Conservation (phyloP, 1,284 basidiomycete genomes). For the Austroboletus rostrupii region DNA sequence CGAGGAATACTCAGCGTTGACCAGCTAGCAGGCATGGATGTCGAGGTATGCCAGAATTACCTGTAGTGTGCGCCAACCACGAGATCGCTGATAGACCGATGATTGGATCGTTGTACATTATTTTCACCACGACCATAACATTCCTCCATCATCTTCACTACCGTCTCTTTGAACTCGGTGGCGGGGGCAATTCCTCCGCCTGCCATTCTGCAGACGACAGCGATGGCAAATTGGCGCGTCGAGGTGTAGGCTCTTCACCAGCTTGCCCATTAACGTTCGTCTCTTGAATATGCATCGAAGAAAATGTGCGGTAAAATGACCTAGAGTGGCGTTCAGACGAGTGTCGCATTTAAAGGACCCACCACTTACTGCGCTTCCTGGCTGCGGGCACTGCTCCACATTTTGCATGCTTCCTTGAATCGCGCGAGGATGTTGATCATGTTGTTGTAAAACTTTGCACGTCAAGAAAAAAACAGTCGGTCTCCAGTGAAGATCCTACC, state of each 20-base stretch:
- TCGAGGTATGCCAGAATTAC: no score
- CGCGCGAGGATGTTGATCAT: constrained; percentile 66
- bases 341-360: background rate
- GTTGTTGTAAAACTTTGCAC: constrained; percentile 78
- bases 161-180: constrained; percentile 1
- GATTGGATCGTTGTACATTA: no score
- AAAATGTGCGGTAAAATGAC: constrained; percentile 37
- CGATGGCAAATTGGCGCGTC: constrained; percentile 38
- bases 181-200: constrained; percentile 33
- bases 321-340: constrained; percentile 21
- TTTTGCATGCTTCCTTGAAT: constrained; percentile 73
- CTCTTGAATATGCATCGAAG: constrained; percentile 36
- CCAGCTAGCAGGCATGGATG: no score
- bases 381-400: constrained; percentile 68
- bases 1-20: no score
- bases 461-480: background rate
- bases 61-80: no score
- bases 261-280: constrained; percentile 5
- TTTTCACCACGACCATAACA: no score
- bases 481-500: constrained; percentile 37
- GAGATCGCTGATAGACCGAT: no score
- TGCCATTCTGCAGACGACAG: constrained; percentile 50
- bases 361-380: constrained; percentile 47
- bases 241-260: constrained; percentile 11
- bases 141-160: background rate